phyloP scores from a whole-genome alignment of 805 yeast genomes.

The Myxozyma neglecta region DNA sequence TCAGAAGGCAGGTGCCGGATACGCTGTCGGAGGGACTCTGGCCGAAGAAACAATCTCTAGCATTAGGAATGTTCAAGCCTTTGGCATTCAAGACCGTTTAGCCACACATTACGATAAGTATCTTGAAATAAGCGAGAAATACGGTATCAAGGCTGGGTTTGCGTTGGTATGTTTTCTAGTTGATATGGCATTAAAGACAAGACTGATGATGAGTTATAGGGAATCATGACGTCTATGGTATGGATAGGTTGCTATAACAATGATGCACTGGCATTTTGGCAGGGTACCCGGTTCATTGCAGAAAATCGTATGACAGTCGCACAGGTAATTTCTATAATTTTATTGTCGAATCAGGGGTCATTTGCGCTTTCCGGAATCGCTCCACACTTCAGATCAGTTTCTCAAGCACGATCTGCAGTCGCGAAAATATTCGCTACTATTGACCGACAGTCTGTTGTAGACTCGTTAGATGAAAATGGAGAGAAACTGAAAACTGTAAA shows the following conservation, averaged over 20 bases:
- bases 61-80: constrained; percentile 45
- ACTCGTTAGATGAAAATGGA: constrained; percentile 35
- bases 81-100: constrained; percentile 44
- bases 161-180: constrained; percentile 6
- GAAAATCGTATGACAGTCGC: constrained; percentile 27
- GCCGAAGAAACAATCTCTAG: constrained; percentile 47
- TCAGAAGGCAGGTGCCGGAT: constrained; percentile 16
- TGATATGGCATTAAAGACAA: not conserved
- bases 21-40: constrained; percentile 35
- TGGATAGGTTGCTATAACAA: constrained; percentile 33
- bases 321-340: constrained; percentile 26
- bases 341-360: constrained; percentile 45
- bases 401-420: constrained; percentile 43
- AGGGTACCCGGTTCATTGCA: constrained; percentile 34
- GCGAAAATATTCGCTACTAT: constrained; percentile 44
- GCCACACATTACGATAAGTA: constrained; percentile 32
- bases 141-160: constrained; percentile 17
- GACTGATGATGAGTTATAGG: not conserved
- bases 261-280: constrained; percentile 38
- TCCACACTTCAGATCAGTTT: constrained; percentile 42
- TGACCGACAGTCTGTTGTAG: constrained; percentile 44
- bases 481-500: constrained; percentile 31
- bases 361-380: constrained; percentile 44
- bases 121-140: constrained; percentile 17
- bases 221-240: constrained; percentile 23